Evolutionary conservation across 2,329 filamentous ascomycete species (phyloP).

Genomic region (Trichoderma oligosporum): DNA sequence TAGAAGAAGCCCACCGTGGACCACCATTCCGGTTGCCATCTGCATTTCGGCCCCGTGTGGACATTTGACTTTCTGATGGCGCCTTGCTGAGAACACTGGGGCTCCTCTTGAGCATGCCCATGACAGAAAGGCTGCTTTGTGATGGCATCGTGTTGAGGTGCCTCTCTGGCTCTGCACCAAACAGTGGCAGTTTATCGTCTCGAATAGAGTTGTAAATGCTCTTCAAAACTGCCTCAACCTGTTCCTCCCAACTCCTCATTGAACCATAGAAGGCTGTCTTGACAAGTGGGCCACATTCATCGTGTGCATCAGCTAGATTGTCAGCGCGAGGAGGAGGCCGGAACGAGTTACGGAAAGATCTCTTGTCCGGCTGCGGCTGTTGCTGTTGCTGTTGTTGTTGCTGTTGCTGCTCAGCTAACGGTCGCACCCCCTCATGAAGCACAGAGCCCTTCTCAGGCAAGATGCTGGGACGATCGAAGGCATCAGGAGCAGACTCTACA

Average conservation of each 20-base stretch:
- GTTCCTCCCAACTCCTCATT: constrained; percentile 77
- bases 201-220: constrained; percentile 89
- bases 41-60: constrained; percentile 64
- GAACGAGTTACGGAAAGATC: constrained; percentile 47
- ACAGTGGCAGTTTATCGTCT: constrained; percentile 79
- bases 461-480: constrained; percentile 58
- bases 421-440: constrained; percentile 32
- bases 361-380: too few species aligned
- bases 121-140: constrained; percentile 66
- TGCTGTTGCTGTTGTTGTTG: too few species aligned
- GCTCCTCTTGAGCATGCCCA: constrained; percentile 73
- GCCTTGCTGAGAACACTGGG: constrained; percentile 92
- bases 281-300: constrained; percentile 72
- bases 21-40: constrained; percentile 53
- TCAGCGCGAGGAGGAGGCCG: constrained; percentile 47
- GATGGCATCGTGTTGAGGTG: constrained; percentile 37
- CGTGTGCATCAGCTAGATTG: constrained; percentile 41
- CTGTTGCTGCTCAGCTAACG: constrained; percentile 36
- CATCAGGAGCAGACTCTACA: constrained; percentile 65
- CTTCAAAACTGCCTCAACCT: constrained; percentile 87
- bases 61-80: constrained; percentile 74
- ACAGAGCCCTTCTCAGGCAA: constrained; percentile 43
- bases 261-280: constrained; percentile 71
- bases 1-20: constrained; percentile 76
- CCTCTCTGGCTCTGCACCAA: constrained; percentile 60